These are phyloP conservation scores for Tulasnella sp. DNA, from an alignment of 768 basidiomycete genomes.

Conservation along the genomic window DNA sequence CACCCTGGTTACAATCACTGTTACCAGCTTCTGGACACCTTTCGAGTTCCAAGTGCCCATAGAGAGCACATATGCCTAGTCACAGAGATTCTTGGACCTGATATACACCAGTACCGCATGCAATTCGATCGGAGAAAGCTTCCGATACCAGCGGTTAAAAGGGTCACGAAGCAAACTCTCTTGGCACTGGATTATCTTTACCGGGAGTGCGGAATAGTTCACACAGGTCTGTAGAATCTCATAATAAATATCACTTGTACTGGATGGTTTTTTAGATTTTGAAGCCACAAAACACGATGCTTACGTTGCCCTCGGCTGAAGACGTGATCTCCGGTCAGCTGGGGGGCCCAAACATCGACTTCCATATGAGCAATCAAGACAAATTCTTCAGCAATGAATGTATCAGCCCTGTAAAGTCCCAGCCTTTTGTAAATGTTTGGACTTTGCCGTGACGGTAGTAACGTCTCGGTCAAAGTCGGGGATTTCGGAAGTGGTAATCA, in stretches of 20 bases:
- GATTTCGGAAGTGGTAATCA: slow-evolving; percentile 18
- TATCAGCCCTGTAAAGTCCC: not conserved
- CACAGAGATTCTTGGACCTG: not conserved
- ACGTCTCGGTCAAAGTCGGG: slow-evolving; percentile 16
- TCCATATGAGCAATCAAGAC: not conserved
- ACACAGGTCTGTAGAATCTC: slow-evolving; percentile 17
- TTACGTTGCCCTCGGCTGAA: not conserved
- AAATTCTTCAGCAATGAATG: too few relatives aligned
- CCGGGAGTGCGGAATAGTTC: slow-evolving; percentile 18
- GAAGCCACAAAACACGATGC: slow-evolving; percentile 19
- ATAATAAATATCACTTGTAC: not conserved
- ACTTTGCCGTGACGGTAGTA: not conserved
- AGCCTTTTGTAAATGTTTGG: not conserved
- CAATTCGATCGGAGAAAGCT: not conserved
- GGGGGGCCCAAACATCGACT: not conserved
- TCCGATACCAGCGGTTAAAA: not conserved
- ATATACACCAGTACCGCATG: not conserved
- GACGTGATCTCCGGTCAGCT: not conserved
- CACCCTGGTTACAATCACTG: not conserved
- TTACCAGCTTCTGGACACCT: not conserved
- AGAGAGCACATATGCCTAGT: not conserved
- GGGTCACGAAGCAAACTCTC: slow-evolving; percentile 22
- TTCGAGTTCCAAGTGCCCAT: not conserved
- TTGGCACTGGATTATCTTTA: slow-evolving; percentile 25
- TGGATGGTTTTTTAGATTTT: slow-evolving; percentile 16